Evolutionary conservation across 2,329 filamentous ascomycete genomes (phyloP), one percentile per base, ranked within the genome.

Genomic region (Thelonectria discophora): DNA sequence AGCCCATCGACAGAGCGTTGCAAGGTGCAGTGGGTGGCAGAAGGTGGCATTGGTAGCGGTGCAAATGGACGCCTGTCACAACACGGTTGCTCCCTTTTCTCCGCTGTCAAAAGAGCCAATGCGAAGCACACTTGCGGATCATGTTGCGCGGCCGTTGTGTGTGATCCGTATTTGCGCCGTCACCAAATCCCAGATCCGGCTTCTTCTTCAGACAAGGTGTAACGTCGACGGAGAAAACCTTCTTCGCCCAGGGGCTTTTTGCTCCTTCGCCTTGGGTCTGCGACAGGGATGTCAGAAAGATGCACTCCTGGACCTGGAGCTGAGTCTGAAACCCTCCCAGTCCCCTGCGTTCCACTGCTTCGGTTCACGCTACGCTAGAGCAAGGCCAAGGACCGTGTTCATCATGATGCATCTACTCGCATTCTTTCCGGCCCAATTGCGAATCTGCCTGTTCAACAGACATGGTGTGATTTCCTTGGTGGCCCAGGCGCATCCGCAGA

Each of bases 321-420:
- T 70, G 68, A 70, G 49, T 56, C 68, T 68, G 69, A 71, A 69
- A 70, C 69, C 52, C 56, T 65, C n/a, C n/a, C n/a, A n/a, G n/a
- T n/a, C n/a, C n/a, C n/a, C n/a, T 55, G 57, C 32, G 50, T 62
- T 59, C 68, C 68, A 53, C 45, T 61, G 42, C 65, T 61, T 69
- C 63, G 68, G 68, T 24, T 24, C 47, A 39, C 54, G 58, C 46
- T 46, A 60, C 62, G 53, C 42, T 32, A 63, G 48, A 58, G 61
- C 56, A 48, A 65, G 63, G 60, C 43, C 34, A 24, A 24, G 24
- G 24, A 24, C 24, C 24, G 24, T 24, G 24, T 24, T 24, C 51
- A 20, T 57, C 32, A 13, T 11, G 32, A 34, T 13, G n/a, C n/a
- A n/a, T n/a, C n/a, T n/a, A n/a, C n/a, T n/a, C n/a, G 13, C 10